Percentiles rank a stretch among this genome's conserved stretches.
These are phyloP conservation scores for Musa troglodytarum DNA, from an alignment of 176 grass and related monocot genomes.

Conservation along the genomic window DNA sequence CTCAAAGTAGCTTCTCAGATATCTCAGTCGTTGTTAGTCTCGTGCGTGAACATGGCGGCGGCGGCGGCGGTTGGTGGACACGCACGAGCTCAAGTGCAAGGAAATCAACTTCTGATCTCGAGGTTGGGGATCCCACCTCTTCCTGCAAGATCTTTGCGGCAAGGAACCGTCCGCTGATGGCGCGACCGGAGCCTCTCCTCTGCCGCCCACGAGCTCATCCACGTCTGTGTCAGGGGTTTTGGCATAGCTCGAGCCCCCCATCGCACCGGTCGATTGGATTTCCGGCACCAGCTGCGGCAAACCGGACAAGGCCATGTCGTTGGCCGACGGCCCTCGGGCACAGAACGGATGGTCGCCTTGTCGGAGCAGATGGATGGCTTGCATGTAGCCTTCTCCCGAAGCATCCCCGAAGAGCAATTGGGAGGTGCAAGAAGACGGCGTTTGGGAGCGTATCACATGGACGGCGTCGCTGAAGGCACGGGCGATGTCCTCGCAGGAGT, in stretches of 20 bases:
- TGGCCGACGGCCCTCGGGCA: neutral
- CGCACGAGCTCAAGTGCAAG: constrained; percentile 6
- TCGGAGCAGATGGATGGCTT: constrained; percentile 6
- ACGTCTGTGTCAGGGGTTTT: neutral
- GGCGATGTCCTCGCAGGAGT: constrained; percentile 14
- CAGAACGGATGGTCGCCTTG: too few relatives aligned
- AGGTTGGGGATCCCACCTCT: constrained; percentile 24
- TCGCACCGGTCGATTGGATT: neutral
- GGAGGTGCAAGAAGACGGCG: neutral
- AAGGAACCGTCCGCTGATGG: neutral
- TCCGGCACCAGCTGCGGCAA: neutral
- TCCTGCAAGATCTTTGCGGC: constrained; percentile 26
- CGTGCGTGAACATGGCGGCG: too few relatives aligned
- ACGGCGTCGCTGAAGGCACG: constrained; percentile 10
- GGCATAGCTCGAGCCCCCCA: neutral
- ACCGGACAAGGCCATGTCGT: neutral
- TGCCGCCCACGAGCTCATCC: neutral
- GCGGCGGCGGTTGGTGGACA: neutral
- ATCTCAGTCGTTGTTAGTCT: too few relatives aligned
- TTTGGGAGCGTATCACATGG: neutral
- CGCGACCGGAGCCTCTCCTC: constrained; percentile 1
- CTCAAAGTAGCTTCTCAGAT: too few relatives aligned
- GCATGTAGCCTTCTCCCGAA: constrained; percentile 4
- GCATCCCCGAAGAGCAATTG: neutral
- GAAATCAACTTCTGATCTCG: neutral